phyloP scores from a whole-genome alignment of 78 protist species.

The Protostelium mycophagum region DNA sequence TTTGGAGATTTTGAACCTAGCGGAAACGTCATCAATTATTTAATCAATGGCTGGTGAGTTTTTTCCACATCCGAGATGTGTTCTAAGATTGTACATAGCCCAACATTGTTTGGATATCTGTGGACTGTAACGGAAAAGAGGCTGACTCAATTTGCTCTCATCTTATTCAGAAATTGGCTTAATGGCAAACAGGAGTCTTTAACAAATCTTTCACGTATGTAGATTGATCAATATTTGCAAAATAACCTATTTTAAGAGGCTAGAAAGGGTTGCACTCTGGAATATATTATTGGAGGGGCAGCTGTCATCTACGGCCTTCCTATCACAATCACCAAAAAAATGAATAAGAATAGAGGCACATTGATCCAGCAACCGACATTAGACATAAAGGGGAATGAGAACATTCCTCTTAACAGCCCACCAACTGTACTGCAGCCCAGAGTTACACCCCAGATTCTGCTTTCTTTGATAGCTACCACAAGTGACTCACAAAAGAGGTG shows the following conservation, averaged over 20 bases:
- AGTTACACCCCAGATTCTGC: too few species aligned
- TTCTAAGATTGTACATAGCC: background rate
- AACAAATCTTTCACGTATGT: background rate
- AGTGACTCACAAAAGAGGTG: too few species aligned
- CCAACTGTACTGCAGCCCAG: too few species aligned
- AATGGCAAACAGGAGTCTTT: background rate
- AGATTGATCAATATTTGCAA: background rate
- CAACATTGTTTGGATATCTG: background rate
- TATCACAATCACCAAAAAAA: too few species aligned
- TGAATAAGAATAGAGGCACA: too few species aligned
- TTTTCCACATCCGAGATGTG: background rate
- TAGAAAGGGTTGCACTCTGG: background rate
- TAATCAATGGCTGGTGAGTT: background rate
- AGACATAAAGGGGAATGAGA: too few species aligned
- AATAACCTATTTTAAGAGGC: background rate
- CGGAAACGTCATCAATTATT: background rate
- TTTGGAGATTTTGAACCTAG: background rate
- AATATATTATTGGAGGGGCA: background rate
- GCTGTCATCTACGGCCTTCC: background rate
- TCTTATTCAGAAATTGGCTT: background rate
- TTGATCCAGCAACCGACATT: too few species aligned
- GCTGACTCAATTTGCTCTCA: background rate
- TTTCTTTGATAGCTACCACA: too few species aligned
- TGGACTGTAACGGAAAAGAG: background rate
- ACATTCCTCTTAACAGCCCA: too few species aligned